Conservation (phyloP, 371 early-diverging fungal species). For the Apophysomyces elegans region DNA sequence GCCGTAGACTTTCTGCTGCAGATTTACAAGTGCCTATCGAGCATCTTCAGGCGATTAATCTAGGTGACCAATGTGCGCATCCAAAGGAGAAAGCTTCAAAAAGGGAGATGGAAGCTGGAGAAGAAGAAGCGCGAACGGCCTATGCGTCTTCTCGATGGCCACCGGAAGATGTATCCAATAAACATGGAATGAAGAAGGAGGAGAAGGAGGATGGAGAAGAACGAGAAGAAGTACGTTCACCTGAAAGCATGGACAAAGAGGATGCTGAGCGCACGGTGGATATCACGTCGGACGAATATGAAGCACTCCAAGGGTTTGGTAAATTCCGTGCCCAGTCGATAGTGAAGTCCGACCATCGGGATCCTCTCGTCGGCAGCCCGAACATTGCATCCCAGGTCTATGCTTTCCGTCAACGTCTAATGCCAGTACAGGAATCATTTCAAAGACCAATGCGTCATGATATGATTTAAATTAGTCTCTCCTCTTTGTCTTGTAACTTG, state of each 20-base stretch:
- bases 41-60: constrained; percentile 8
- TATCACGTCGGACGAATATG: constrained; percentile 47
- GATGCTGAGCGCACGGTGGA: constrained; percentile 25
- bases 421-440: constrained; percentile 34
- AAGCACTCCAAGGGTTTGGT: constrained; percentile 50
- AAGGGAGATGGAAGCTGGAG: not conserved
- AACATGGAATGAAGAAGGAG: not conserved
- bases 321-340: constrained; percentile 27
- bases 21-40: constrained; percentile 27
- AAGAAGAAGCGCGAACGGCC: not conserved
- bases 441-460: constrained; percentile 20
- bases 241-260: not conserved
- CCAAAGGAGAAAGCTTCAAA: not conserved
- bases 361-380: constrained; percentile 22
- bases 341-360: not conserved
- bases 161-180: not conserved
- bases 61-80: not conserved
- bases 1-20: constrained; percentile 19
- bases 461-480: not conserved
- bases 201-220: not conserved
- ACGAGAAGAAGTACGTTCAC: constrained; percentile 1
- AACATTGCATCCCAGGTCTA: constrained; percentile 37
- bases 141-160: not conserved
- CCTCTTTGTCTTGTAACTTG: too few species aligned
- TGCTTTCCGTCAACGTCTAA: constrained; percentile 36